Evolutionary conservation across 495 filamentous ascomycete species (phyloP).

Genomic region (Cercophora sp.): DNA sequence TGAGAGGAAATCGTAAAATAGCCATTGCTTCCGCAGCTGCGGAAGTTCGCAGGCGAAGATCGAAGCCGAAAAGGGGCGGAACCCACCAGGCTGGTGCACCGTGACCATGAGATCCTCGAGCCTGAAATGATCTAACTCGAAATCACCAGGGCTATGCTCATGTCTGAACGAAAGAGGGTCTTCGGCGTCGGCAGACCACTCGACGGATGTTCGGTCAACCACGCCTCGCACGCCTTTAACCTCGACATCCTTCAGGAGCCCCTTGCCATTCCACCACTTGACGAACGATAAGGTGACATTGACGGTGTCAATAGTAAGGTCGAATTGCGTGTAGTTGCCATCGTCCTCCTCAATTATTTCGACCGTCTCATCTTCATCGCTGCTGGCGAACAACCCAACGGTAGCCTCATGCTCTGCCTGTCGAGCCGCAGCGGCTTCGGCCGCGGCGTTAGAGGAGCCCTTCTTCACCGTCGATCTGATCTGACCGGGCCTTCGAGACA

Average conservation of each 20-base stretch:
- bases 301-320: slow-evolving; percentile 88
- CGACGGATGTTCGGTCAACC: slow-evolving; percentile 78
- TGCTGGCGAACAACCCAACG: neutral
- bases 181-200: slow-evolving; percentile 62
- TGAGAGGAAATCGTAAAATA: slow-evolving; percentile 95
- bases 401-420: slow-evolving; percentile 37
- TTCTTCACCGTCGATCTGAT: slow-evolving; percentile 77
- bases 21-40: slow-evolving; percentile 87
- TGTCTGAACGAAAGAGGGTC: slow-evolving; percentile 86
- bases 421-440: slow-evolving; percentile 77
- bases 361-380: neutral
- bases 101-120: slow-evolving; percentile 91
- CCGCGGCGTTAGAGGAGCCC: slow-evolving; percentile 80
- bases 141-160: slow-evolving; percentile 86
- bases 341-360: slow-evolving; percentile 64
- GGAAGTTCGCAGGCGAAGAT: slow-evolving; percentile 94
- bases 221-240: slow-evolving; percentile 96
- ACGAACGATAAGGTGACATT: slow-evolving; percentile 96
- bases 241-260: slow-evolving; percentile 84
- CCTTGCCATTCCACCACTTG: slow-evolving; percentile 97
- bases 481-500: slow-evolving; percentile 86
- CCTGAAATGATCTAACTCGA: slow-evolving; percentile 94
- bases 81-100: slow-evolving; percentile 81
- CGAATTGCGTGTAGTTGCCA: slow-evolving; percentile 96
- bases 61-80: slow-evolving; percentile 90